Evolutionary conservation across 441 rosid genomes (phyloP).

Genomic region (Bocquillonia castaneifolia): DNA sequence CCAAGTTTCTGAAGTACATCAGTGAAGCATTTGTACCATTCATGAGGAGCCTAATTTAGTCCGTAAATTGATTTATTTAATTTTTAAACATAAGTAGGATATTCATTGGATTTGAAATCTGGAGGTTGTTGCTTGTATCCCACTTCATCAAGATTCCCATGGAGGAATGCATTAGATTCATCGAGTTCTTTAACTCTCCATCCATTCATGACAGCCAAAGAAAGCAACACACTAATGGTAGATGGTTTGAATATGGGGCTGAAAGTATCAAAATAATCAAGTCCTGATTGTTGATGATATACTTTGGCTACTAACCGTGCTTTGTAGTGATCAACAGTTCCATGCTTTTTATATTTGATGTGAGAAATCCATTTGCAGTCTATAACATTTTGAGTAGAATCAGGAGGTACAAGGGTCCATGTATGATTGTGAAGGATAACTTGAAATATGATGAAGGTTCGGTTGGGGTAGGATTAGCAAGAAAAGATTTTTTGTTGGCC

Average conservation of each 20-base stretch:
- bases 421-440: too few species aligned
- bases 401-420: too few species aligned
- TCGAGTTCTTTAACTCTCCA: background rate
- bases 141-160: background rate
- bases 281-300: background rate
- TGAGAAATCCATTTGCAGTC: background rate
- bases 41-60: background rate
- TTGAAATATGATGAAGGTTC: too few species aligned
- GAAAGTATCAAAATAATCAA: too few species aligned
- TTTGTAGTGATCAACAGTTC: background rate
- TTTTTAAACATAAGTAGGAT: background rate
- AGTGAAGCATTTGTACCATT: background rate
- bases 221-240: background rate
- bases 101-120: background rate
- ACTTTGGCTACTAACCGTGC: background rate
- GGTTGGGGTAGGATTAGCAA: too few species aligned
- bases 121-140: background rate
- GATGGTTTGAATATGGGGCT: background rate
- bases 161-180: background rate
- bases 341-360: background rate
- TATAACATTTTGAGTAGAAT: too few species aligned
- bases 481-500: too few species aligned
- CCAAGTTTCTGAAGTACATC: background rate
- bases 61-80: too few species aligned
- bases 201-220: background rate